A percentile compares a stretch with the other conserved stretches of the same genome.
These are phyloP conservation scores for Fraxinus velutina DNA, from an alignment of 305 asterid genomes.

Conservation along the genomic window DNA sequence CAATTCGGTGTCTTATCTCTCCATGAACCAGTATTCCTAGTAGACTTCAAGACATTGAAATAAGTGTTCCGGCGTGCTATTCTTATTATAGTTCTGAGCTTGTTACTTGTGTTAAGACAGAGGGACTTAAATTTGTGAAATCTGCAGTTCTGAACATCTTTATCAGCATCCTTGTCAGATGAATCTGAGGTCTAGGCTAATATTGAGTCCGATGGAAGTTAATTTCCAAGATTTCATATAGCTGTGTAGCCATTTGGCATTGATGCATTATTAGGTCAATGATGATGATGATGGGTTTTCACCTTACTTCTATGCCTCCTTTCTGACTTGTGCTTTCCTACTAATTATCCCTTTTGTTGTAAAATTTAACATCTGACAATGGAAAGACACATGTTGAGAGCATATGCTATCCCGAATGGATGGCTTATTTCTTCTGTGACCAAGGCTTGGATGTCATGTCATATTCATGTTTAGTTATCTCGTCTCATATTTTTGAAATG, in stretches of 20 bases:
- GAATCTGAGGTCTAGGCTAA: neutral
- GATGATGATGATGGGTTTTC: neutral
- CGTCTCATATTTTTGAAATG: neutral
- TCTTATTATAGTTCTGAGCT: neutral
- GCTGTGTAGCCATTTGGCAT: neutral
- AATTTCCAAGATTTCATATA: neutral
- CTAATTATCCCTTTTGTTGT: neutral
- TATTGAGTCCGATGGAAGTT: neutral
- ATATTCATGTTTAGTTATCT: neutral
- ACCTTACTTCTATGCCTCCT: slow-evolving; percentile 4
- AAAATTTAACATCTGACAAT: neutral
- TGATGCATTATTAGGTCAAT: neutral
- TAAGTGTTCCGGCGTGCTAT: neutral
- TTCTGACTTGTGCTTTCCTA: neutral
- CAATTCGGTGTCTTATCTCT: neutral
- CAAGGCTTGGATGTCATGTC: neutral
- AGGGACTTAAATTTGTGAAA: neutral
- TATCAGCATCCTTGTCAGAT: neutral
- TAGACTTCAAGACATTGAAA: neutral
- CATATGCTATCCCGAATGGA: neutral
- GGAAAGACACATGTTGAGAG: neutral
- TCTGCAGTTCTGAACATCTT: neutral
- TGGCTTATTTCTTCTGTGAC: slow-evolving; percentile 3
- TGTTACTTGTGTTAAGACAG: neutral
- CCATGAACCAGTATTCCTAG: neutral